Evolutionary conservation across 768 basidiomycete species (phyloP), one percentile per base, ranked within the genome.

Genomic region (Kwoniella pini): DNA sequence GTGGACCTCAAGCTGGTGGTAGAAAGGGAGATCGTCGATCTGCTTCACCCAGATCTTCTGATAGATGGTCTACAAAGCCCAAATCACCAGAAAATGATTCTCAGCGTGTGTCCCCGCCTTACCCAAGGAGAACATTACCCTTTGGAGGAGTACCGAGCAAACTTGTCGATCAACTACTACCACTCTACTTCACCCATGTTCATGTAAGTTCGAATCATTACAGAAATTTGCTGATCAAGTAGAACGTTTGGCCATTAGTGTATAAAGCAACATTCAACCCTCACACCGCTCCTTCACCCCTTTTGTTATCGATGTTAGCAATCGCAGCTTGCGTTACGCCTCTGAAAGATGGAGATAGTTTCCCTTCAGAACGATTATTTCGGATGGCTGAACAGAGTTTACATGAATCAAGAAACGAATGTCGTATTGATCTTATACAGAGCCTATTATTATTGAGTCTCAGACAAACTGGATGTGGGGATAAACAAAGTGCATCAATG

Each of bases 191-290:
- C 44, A 70, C 71, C 7, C 71, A 73, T 61, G 64, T 73, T 22
- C 71, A 72, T 53, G 70, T 69, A 28, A 53, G 70, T 64, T 15
- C 4, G 1, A 1, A 6, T n/a, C 17, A 22, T 15, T 22, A 0
- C 33, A 39, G 36, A 24, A 19, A 13, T 4, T 4, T 36, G 22
- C 17, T 60, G 22, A 27, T 24, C 17, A 3, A 11, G 13, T 54
- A 74, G 69, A 74, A 74, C 54, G 64, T 70, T 53, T 74, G 72
- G 72, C 72, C 72, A 38, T 31, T 74, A 26, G 57, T 74, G 1
- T 70, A 68, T 58, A 74, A 74, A 58, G 68, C 72, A 4, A 56
- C 62, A n/a, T 74, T 74, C 56, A 65, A 69, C 58, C 61, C 63
- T 6, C 52, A 67, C 28, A 62, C 58, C 9, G 52, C 60, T 5